Evolutionary conservation across 108 stramenopile species (phyloP).

Genomic region (Chaetoceros muelleri): DNA sequence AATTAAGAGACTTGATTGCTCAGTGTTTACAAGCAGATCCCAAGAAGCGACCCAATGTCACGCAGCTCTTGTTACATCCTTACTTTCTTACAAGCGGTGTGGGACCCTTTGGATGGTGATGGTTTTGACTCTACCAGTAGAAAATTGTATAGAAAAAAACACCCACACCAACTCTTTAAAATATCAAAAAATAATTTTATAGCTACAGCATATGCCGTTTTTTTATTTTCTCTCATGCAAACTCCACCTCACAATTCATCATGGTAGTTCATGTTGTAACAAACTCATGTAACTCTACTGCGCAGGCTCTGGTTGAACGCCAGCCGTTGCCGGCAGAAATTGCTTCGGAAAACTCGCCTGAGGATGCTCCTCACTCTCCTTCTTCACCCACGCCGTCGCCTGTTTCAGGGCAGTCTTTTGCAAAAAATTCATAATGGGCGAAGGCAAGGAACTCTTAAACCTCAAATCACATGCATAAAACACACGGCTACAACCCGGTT

Average conservation of each 20-base stretch:
- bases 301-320: no score
- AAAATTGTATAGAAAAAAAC: no score
- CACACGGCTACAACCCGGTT: slow-evolving; percentile 43
- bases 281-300: no score
- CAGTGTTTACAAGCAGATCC: slow-evolving; percentile 52
- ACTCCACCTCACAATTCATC: no score
- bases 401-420: slow-evolving; percentile 51
- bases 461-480: slow-evolving; percentile 67
- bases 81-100: slow-evolving; percentile 57
- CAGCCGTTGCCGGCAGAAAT: no score
- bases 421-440: slow-evolving; percentile 50
- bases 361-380: slow-evolving; percentile 50
- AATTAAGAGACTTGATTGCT: slow-evolving; percentile 50
- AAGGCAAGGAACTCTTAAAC: slow-evolving; percentile 39
- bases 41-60: slow-evolving; percentile 42
- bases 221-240: no score
- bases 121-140: no score
- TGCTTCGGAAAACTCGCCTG: slow-evolving; percentile 4
- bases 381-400: slow-evolving; percentile 67
- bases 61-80: slow-evolving; percentile 65
- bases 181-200: no score
- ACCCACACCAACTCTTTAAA: no score
- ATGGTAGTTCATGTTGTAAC: no score
- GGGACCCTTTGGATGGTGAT: slow-evolving; percentile 27
- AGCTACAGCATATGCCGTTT: no score